Conservation (phyloP, 2,329 filamentous ascomycete genomes). For the Pyrenophora tritici-repentis region DNA sequence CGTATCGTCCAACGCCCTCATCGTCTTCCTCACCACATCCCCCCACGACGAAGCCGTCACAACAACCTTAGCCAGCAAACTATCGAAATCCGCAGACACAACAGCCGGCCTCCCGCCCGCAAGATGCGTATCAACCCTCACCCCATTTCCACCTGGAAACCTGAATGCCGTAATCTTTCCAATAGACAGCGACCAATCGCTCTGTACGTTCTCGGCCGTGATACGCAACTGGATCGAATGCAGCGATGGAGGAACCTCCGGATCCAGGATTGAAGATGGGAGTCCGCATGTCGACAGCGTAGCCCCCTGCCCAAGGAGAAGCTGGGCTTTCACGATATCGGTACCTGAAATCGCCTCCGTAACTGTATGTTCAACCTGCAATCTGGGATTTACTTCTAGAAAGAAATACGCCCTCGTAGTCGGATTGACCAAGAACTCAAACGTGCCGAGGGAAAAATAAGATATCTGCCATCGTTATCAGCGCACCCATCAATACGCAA, state of each 20-base stretch:
- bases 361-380: conserved; percentile 67
- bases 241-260: conserved; percentile 45
- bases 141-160: conserved; percentile 62
- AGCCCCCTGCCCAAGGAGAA: conserved; percentile 59
- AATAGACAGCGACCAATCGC: conserved; percentile 62
- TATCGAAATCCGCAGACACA: conserved; percentile 63
- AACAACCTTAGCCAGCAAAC: conserved; percentile 64
- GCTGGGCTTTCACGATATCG: conserved; percentile 62
- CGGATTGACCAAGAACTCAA: conserved; percentile 66
- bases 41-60: conserved; percentile 60
- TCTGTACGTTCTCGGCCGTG: conserved; percentile 61
- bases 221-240: conserved; percentile 63
- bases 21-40: conserved; percentile 59
- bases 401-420: conserved; percentile 59
- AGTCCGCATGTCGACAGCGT: conserved; percentile 46
- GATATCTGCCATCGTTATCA: conserved; percentile 50
- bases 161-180: conserved; percentile 62
- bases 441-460: conserved; percentile 66
- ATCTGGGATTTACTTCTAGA: conserved; percentile 64
- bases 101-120: conserved; percentile 50
- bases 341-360: conserved; percentile 60
- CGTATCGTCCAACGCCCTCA: conserved; percentile 61
- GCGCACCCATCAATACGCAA: too few relatives aligned
- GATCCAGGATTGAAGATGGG: conserved; percentile 29
- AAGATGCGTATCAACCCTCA: conserved; percentile 62